phyloP scores from a whole-genome alignment of 129 eudicot species.

The Escallonia herrerae region DNA sequence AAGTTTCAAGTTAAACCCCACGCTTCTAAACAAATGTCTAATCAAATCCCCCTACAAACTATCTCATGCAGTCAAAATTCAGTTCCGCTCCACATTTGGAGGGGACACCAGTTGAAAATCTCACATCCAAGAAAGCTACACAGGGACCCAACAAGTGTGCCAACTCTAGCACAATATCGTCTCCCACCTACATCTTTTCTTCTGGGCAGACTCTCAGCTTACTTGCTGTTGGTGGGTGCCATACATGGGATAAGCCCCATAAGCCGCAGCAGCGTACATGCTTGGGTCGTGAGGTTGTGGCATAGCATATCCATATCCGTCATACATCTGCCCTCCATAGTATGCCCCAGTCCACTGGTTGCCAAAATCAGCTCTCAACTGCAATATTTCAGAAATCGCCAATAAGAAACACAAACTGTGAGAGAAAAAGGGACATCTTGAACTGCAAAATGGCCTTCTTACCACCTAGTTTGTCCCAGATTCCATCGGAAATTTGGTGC shows the following conservation, averaged over 20 bases:
- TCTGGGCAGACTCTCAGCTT: conserved; percentile 28
- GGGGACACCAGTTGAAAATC: conserved; percentile 19
- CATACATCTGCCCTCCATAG: conserved; percentile 69
- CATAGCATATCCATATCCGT: conserved; percentile 73
- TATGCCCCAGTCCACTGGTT: conserved; percentile 78
- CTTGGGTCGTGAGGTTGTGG: conserved; percentile 77
- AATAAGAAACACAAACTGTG: background rate
- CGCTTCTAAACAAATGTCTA: conserved; percentile 37
- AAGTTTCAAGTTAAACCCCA: conserved; percentile 33
- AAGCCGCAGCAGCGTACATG: conserved; percentile 74
- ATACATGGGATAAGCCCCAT: conserved; percentile 73
- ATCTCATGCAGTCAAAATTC: conserved; percentile 68
- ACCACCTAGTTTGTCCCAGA: no score
- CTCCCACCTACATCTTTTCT: background rate
- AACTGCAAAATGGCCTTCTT: no score
- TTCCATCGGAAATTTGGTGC: no score
- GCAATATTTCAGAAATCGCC: conserved; percentile 15
- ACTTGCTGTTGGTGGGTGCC: conserved; percentile 88
- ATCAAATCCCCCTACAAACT: conserved; percentile 34
- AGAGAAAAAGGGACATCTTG: background rate
- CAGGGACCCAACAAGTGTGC: conserved; percentile 1
- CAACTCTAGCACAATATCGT: background rate
- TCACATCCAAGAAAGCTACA: conserved; percentile 18
- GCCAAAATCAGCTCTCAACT: conserved; percentile 64
- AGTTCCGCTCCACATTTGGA: conserved; percentile 57